Percentiles rank a stretch among this genome's conserved stretches.
Evolutionary conservation across 805 yeast genomes (phyloP).

Genomic region (Lachancea waltii): DNA sequence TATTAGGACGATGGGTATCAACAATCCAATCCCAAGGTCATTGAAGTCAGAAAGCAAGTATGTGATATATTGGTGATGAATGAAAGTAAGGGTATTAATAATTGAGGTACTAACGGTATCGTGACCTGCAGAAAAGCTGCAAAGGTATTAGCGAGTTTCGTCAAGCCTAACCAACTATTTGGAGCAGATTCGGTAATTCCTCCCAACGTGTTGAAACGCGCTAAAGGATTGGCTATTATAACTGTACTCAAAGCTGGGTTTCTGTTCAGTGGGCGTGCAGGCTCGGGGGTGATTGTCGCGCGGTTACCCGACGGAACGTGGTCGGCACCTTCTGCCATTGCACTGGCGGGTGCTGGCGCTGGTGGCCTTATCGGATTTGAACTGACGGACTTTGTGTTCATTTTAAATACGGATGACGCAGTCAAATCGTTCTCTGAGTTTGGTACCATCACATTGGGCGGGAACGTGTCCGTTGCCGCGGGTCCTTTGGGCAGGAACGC

Average conservation of each 20-base stretch:
- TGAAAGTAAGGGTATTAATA: constrained; percentile 1
- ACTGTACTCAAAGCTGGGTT: constrained; percentile 98
- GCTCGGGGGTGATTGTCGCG: constrained; percentile 93
- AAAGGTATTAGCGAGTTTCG: constrained; percentile 77
- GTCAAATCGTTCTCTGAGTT: constrained; percentile 90
- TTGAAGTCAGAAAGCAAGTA: constrained; percentile 80
- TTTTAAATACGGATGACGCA: constrained; percentile 78
- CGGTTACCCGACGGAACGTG: constrained; percentile 90
- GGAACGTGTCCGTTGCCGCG: constrained; percentile 91
- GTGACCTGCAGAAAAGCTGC: constrained; percentile 69
- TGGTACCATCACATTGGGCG: constrained; percentile 92
- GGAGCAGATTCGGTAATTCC: constrained; percentile 90
- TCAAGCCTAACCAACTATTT: constrained; percentile 89
- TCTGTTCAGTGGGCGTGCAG: constrained; percentile 93
- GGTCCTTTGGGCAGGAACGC: constrained; percentile 98
- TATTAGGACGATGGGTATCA: constrained; percentile 62
- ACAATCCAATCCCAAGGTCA: constrained; percentile 92
- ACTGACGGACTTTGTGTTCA: constrained; percentile 91
- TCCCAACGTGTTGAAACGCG: constrained; percentile 75
- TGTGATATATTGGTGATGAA: constrained; percentile 31
- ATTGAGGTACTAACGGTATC: constrained; percentile 7
- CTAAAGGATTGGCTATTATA: constrained; percentile 85
- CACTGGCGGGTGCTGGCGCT: constrained; percentile 97
- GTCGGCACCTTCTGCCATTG: constrained; percentile 96
- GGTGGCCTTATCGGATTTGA: constrained; percentile 98